phyloP scores from a whole-genome alignment of 2,329 filamentous ascomycete genomes.

The Bipolaris cookei region DNA sequence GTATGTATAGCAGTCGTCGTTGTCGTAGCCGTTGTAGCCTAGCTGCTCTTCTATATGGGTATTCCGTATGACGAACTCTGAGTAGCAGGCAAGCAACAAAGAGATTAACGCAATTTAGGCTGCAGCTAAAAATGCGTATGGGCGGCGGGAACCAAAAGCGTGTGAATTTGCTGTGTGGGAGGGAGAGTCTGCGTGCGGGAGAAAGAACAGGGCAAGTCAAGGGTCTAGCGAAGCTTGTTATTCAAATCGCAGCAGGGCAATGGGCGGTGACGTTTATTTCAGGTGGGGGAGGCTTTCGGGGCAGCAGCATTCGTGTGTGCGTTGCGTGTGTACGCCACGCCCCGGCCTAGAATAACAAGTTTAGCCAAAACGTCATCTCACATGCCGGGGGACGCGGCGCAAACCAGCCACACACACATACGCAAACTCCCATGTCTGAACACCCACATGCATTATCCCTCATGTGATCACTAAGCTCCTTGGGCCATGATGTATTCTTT shows the following conservation, averaged over 20 bases:
- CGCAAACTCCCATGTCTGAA: background rate
- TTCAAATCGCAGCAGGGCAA: background rate
- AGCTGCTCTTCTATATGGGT: background rate
- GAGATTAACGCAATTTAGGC: background rate
- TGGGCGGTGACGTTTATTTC: constrained; percentile 15
- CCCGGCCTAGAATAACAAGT: constrained; percentile 12
- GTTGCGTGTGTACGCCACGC: background rate
- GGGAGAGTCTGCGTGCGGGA: background rate
- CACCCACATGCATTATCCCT: background rate
- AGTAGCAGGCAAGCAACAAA: background rate
- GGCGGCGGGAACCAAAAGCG: background rate
- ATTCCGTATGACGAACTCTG: background rate
- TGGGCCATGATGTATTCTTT: background rate
- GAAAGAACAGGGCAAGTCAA: background rate
- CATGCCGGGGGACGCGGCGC: background rate
- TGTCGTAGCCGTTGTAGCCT: background rate
- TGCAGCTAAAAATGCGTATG: background rate
- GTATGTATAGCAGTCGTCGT: constrained; percentile 5
- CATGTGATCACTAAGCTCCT: background rate
- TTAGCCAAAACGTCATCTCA: constrained; percentile 19
- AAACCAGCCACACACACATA: constrained; percentile 1
- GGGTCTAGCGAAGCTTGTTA: constrained; percentile 28
- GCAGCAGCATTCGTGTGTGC: background rate
- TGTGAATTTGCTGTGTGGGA: background rate
- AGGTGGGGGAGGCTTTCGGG: background rate